Evolutionary conservation across 2,329 filamentous ascomycete genomes (phyloP).

Genomic region (Sporothrix brasiliensis): DNA sequence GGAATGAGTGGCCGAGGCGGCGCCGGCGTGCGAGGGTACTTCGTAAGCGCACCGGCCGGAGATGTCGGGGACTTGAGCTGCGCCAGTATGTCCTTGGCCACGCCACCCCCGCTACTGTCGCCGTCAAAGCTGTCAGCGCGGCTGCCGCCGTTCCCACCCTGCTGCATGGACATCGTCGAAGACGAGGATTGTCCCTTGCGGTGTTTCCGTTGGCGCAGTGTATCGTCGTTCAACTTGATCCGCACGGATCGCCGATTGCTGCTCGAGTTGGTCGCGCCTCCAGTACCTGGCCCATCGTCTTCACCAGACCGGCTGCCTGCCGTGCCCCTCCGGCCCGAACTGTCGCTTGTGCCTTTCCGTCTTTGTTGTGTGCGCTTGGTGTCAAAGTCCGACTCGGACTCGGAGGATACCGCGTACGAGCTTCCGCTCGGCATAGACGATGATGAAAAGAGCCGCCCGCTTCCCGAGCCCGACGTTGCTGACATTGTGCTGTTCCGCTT

Average conservation of each 20-base stretch:
- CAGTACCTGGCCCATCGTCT: slow-evolving; percentile 58
- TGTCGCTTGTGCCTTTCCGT: slow-evolving; percentile 17
- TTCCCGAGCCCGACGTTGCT: background rate
- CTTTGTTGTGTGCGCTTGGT: slow-evolving; percentile 38
- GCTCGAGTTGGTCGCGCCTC: slow-evolving; percentile 52
- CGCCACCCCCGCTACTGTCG: slow-evolving; percentile 38
- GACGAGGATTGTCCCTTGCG: slow-evolving; percentile 59
- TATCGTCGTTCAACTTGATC: slow-evolving; percentile 85
- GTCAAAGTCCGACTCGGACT: slow-evolving; percentile 66
- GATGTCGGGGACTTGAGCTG: slow-evolving; percentile 94
- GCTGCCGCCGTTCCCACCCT: slow-evolving; percentile 35
- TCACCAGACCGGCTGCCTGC: slow-evolving; percentile 32
- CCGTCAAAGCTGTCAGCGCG: slow-evolving; percentile 40
- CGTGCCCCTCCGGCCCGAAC: slow-evolving; percentile 28
- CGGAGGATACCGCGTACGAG: slow-evolving; percentile 70
- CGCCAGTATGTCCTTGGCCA: slow-evolving; percentile 64
- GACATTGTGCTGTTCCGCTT: slow-evolving; percentile 32
- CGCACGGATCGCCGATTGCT: slow-evolving; percentile 76
- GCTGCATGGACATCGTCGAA: slow-evolving; percentile 42
- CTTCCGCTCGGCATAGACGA: slow-evolving; percentile 45
- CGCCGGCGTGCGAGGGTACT: slow-evolving; percentile 86
- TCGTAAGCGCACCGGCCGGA: slow-evolving; percentile 74
- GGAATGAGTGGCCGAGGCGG: slow-evolving; percentile 90
- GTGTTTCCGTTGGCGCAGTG: slow-evolving; percentile 71
- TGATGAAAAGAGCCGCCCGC: slow-evolving; percentile 46